phyloP scores from a whole-genome alignment of 2,329 filamentous ascomycete genomes.

The Chaetothyriales sp. region DNA sequence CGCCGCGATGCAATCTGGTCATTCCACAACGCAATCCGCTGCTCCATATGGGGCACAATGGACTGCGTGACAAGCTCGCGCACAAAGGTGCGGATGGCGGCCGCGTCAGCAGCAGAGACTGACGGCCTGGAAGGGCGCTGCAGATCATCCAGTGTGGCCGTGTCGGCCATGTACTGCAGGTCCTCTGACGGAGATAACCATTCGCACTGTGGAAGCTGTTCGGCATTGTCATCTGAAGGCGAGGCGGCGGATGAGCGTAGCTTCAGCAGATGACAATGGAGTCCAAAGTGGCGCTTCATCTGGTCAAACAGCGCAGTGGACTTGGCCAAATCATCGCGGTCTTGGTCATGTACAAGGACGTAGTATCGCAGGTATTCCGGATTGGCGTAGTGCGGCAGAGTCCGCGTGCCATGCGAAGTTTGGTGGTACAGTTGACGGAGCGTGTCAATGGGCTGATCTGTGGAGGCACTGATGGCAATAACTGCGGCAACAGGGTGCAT shows the following conservation, averaged over 20 bases:
- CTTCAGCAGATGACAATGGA: constrained; percentile 84
- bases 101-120: constrained; percentile 83
- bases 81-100: constrained; percentile 74
- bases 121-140: constrained; percentile 58
- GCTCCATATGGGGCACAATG: constrained; percentile 90
- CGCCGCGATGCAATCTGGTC: constrained; percentile 87
- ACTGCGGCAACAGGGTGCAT: constrained; percentile 87
- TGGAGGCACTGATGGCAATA: constrained; percentile 86
- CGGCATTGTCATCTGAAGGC: constrained; percentile 75
- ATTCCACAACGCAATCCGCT: constrained; percentile 82
- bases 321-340: constrained; percentile 78
- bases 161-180: constrained; percentile 53
- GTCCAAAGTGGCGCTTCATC: constrained; percentile 96
- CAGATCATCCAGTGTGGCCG: constrained; percentile 37
- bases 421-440: constrained; percentile 69
- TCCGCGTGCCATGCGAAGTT: constrained; percentile 60
- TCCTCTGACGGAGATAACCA: constrained; percentile 86
- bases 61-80: constrained; percentile 93
- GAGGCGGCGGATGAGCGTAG: constrained; percentile 72
- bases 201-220: constrained; percentile 65
- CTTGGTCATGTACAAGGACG: constrained; percentile 90
- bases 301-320: constrained; percentile 87
- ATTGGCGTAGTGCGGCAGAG: constrained; percentile 71
- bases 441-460: constrained; percentile 69
- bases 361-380: constrained; percentile 91